Evolutionary conservation across 108 stramenopile genomes (phyloP), one percentile per base, ranked within the genome.

Genomic region (Cyclotella atomus): DNA sequence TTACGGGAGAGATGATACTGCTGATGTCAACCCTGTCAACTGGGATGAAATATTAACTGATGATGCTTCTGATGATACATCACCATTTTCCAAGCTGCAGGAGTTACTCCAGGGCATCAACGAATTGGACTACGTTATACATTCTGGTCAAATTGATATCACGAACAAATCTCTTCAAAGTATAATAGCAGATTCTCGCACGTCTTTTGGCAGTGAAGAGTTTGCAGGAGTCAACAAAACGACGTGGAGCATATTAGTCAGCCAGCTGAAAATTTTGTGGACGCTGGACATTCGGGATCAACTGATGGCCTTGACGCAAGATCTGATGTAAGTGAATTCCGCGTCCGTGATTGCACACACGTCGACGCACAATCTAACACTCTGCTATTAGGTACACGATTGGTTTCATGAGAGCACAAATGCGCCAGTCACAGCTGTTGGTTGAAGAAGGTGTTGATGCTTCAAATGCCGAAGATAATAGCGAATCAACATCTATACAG

Each of bases 231-330:
- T 81, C 34, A 59, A 81, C 57, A 70, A 72, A 34, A 77, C 71
- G 19, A 78, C 84, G 5, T 85, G 84, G 84, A 83, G 74, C 35
- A 76, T 85, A 55, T 65, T 85, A 16, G 82, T 85, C 2, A 65
- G 71, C 3, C 59, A 73, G 24, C 66, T 83, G 59, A 73, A 75
- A 30, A 59, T 85, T 28, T 74, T 85, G 14, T 85, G 82, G 82
- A 85, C 84, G 10, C 14, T 85, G 12, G 82, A 83, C 29, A 85
- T 85, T n/a, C 36, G 84, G 46, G 84, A 85, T 54, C 55, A 53
- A 50, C 56, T 85, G 16, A 73, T 83, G 66, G 53, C 68, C n/a
- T 57, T 85, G 24, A 55, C 73, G 12, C 73, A 82, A 50, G 84
- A 85, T 55, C 49, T 85, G 27, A 62, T 85, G n/a, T n/a, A n/a